Percentiles rank a stretch among this genome's conserved stretches.
Conservation (phyloP, 305 asterid genomes). For the Galium porrigens region DNA sequence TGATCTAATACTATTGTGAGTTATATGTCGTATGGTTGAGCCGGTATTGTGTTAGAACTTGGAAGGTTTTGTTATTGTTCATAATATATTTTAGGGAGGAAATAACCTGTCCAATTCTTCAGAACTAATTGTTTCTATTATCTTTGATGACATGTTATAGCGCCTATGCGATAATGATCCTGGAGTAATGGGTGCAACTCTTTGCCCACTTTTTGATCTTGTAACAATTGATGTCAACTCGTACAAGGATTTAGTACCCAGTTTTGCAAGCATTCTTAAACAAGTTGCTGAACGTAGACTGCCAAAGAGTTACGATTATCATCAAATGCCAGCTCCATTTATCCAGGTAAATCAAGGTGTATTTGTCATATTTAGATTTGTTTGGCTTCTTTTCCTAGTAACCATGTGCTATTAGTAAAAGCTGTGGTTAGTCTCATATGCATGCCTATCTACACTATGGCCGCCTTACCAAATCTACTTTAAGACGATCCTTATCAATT, state of each 20-base stretch:
- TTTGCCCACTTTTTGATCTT: constrained; percentile 89
- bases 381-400: neutral
- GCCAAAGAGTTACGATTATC: constrained; percentile 95
- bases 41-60: neutral
- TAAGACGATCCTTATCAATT: neutral
- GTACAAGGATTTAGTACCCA: constrained; percentile 69
- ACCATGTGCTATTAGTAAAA: neutral
- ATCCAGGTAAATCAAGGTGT: constrained; percentile 45
- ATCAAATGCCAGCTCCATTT: constrained; percentile 98
- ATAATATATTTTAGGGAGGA: neutral
- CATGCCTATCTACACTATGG: neutral
- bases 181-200: constrained; percentile 96
- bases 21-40: neutral
- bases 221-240: constrained; percentile 50
- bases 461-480: neutral
- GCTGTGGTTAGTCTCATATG: neutral
- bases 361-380: neutral
- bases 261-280: constrained; percentile 93
- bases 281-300: constrained; percentile 89
- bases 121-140: constrained; percentile 12
- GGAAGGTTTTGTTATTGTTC: neutral
- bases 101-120: neutral
- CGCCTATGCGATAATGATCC: constrained; percentile 93
- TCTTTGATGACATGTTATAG: constrained; percentile 33
- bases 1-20: neutral